A percentile compares a stretch with the other conserved stretches of the same genome.
Evolutionary conservation across 352 stramenopile species (phyloP).

Genomic region (Phytopythium vexans): DNA sequence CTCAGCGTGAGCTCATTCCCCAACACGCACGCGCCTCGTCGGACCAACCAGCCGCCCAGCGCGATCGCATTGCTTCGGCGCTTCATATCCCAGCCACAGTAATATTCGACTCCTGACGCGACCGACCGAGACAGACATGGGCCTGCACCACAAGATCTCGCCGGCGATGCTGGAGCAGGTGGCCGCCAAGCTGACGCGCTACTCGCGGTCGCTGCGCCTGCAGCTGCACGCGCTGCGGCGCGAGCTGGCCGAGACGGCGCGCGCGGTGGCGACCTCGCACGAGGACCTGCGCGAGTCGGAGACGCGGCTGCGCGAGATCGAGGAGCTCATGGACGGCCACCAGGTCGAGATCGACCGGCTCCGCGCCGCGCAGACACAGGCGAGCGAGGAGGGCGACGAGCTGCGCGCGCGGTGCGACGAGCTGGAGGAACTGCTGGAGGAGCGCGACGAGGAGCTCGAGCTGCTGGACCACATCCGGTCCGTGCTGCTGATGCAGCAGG

Average conservation of each 20-base stretch:
- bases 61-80: no score
- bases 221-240: conserved; percentile 33
- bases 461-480: conserved; percentile 48
- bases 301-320: conserved; percentile 59
- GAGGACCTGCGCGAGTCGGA: conserved; percentile 54
- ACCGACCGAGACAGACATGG: not conserved
- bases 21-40: no score
- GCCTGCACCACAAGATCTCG: not conserved
- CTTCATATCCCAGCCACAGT: no score
- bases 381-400: conserved; percentile 24
- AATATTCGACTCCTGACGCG: no score
- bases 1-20: no score
- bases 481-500: conserved; percentile 46
- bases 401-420: conserved; percentile 32
- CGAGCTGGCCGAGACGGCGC: conserved; percentile 29
- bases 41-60: no score
- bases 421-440: conserved; percentile 50
- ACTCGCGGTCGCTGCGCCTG: conserved; percentile 34
- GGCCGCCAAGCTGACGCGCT: conserved; percentile 44
- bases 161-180: conserved; percentile 39
- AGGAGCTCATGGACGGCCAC: conserved; percentile 50
- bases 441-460: conserved; percentile 57
- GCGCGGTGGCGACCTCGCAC: conserved; percentile 40
- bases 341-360: conserved; percentile 39
- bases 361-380: conserved; percentile 13